These are phyloP conservation scores for Diospyros kaki DNA, from an alignment of 148 eudicot genomes.

Conservation along the genomic window DNA sequence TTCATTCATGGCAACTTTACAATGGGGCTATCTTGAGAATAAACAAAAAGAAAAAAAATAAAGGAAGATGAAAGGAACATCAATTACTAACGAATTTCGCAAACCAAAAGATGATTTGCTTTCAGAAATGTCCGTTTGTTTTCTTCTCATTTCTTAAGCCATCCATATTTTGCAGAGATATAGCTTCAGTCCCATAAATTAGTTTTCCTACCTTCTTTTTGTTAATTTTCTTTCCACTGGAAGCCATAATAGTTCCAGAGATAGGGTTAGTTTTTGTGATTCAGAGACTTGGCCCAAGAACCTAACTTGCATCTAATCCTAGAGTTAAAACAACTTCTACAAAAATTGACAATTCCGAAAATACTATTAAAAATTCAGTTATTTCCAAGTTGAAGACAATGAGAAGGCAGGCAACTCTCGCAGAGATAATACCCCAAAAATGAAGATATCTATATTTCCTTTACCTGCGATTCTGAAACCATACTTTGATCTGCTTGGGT, in stretches of 20 bases:
- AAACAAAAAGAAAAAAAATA: too few relatives aligned
- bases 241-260: too few relatives aligned
- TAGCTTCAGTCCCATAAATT: too few relatives aligned
- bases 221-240: too few relatives aligned
- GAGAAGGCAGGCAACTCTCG: not conserved
- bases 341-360: not conserved
- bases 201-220: too few relatives aligned
- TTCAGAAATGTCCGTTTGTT: too few relatives aligned
- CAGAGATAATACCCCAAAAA: not conserved
- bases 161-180: too few relatives aligned
- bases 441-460: not conserved
- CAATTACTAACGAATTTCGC: too few relatives aligned
- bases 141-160: too few relatives aligned
- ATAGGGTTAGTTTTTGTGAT: not conserved
- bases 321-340: not conserved
- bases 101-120: too few relatives aligned
- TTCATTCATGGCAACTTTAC: not conserved
- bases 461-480: conserved; percentile 93
- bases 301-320: not conserved
- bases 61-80: too few relatives aligned
- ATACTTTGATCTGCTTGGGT: conserved; percentile 93
- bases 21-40: too few relatives aligned
- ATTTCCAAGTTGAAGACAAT: not conserved
- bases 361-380: not conserved
- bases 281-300: not conserved